A percentile compares a stretch with the other conserved stretches of the same genome.
phyloP scores from a whole-genome alignment of 495 filamentous ascomycete species.

The Trichoderma virens region DNA sequence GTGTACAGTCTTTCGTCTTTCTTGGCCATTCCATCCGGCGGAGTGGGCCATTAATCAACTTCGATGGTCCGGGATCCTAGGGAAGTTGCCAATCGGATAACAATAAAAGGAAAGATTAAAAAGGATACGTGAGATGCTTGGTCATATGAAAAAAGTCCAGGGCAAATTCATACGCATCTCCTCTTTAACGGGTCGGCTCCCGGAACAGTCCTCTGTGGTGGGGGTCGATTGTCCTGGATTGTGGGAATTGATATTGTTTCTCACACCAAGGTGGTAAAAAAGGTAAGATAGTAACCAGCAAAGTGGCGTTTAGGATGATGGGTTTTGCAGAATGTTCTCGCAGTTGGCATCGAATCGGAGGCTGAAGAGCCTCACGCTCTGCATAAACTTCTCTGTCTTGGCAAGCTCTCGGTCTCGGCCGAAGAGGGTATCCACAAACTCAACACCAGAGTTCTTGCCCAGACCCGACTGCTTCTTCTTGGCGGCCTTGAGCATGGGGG shows the following conservation, averaged over 20 bases:
- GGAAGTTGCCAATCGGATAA: slow-evolving; percentile 2
- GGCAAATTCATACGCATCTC: background rate
- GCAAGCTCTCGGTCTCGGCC: slow-evolving; percentile 87
- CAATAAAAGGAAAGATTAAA: background rate
- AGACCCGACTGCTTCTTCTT: slow-evolving; percentile 60
- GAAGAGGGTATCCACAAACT: slow-evolving; percentile 97
- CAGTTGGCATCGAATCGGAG: slow-evolving; percentile 95
- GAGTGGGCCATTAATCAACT: slow-evolving; percentile 1
- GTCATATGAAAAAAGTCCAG: background rate
- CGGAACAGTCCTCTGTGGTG: background rate
- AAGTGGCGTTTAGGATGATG: slow-evolving; percentile 33
- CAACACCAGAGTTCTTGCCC: slow-evolving; percentile 86
- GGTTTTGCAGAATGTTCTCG: slow-evolving; percentile 73
- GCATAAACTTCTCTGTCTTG: slow-evolving; percentile 93
- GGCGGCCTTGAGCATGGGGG: slow-evolving; percentile 67
- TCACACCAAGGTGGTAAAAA: too few species aligned
- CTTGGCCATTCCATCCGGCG: slow-evolving; percentile 4
- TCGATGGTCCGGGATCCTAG: slow-evolving; percentile 7
- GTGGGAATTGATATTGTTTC: background rate
- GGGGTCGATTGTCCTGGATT: background rate
- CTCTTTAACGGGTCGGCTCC: background rate
- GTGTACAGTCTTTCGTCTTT: slow-evolving; percentile 10
- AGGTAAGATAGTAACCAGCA: background rate
- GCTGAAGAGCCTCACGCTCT: slow-evolving; percentile 84
- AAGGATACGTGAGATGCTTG: background rate